Base-by-base conservation (phyloP, 805 yeast species). In the Teunomyces atbi region DNA sequence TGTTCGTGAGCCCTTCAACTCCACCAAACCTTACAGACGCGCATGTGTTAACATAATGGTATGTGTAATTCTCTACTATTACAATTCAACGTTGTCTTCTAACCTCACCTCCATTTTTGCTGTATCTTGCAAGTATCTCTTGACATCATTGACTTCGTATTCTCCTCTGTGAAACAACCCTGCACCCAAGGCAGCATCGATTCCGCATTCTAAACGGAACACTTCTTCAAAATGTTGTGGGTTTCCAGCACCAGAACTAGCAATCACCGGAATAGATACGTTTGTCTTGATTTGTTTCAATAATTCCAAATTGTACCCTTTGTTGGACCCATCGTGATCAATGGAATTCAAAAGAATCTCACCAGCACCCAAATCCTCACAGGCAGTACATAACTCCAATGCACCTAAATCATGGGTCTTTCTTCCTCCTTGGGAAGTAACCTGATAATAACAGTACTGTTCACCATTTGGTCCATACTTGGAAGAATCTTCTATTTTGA, bases 131-230 rank as follows among this genome's bases (percentile, higher is more conserved):
- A 92, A 75, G 54, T 77, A 82, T 23, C 76, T 63, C 66, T 94
- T 94, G 37, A 94, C 97, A 42, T 90, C 83, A 42, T 78, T 76
- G 13, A 94, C 97, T 10, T 89, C 83, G 66, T 86, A 94, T 59
- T 92, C 98, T 18, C 88, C 91, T 62, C 99, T 78, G 72, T 94
- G 99, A 75, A 94, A 94, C 84, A 94, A 86, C 37, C 99, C 99
- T 3, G 99, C 99, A 32, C 99, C 99, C 34, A 94, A 76, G 13
- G 99, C 98, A 36, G 99, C 99, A 69, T 94, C 99, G 1, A 94
- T 85, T 5, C 78, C 74, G 12, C 97, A 90, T 38, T 84, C 74
- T 60, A 68, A 50, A 39, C 73, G 75, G 60, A 94, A 94, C 2
- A 89, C 99, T 53, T 94, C 89, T 52, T 81, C 82, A 63, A 94